phyloP scores from a whole-genome alignment of 164 flowering plant genomes.

The Brasenia schreberi region DNA sequence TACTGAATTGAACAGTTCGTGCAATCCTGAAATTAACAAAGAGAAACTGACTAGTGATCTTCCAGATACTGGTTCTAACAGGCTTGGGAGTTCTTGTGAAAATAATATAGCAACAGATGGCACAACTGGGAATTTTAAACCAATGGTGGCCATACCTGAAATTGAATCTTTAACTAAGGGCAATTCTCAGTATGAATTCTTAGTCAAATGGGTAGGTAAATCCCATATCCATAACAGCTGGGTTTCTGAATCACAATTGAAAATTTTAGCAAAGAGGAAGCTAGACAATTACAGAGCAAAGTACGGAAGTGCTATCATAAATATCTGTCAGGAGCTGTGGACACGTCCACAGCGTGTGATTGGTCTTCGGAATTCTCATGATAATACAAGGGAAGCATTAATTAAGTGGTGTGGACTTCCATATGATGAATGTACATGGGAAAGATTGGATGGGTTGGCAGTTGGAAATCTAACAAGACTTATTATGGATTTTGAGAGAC shows the following conservation, averaged over 20 bases:
- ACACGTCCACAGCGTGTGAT: constrained; percentile 79
- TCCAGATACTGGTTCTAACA: constrained; percentile 3
- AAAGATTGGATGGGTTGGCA: constrained; percentile 60
- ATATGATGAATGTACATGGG: constrained; percentile 99
- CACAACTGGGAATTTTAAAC: constrained; percentile 9
- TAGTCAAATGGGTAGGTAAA: constrained; percentile 95
- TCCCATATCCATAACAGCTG: constrained; percentile 85
- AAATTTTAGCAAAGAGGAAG: constrained; percentile 79
- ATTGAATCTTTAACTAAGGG: constrained; percentile 12
- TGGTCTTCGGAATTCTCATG: constrained; percentile 36
- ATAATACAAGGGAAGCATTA: constrained; percentile 51
- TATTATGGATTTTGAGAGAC: constrained; percentile 41
- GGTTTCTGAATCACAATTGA: constrained; percentile 74
- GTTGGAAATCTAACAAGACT: constrained; percentile 36
- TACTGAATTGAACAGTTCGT: neutral
- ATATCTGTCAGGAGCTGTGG: constrained; percentile 83
- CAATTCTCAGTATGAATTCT: constrained; percentile 40
- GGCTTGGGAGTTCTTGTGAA: constrained; percentile 3
- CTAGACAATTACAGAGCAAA: constrained; percentile 88
- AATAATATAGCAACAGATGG: constrained; percentile 8
- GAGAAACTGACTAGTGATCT: neutral
- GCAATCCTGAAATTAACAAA: neutral
- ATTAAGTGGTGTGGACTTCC: constrained; percentile 89
- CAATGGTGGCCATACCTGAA: constrained; percentile 16
- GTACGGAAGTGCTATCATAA: constrained; percentile 67